phyloP scores from a whole-genome alignment of 306 rosid species.

The Rosa lucieae region DNA sequence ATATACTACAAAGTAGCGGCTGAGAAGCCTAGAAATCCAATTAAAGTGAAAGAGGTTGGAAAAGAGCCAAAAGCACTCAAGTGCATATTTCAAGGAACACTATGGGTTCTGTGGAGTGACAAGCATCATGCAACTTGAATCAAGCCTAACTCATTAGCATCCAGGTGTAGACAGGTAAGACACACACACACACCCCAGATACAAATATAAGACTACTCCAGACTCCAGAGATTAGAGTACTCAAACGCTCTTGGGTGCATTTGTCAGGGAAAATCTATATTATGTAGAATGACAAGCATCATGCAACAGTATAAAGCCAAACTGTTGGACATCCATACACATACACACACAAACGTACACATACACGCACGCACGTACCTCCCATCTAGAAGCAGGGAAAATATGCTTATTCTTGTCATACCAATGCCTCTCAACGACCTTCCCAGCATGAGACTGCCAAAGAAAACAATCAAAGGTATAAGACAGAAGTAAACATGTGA shows the following conservation, averaged over 20 bases:
- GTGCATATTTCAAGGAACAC: neutral
- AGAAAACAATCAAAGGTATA: conserved; percentile 10
- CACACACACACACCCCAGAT: neutral
- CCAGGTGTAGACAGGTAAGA: neutral
- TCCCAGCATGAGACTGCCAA: conserved; percentile 93
- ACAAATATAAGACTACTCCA: neutral
- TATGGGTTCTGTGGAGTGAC: neutral
- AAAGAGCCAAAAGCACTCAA: neutral
- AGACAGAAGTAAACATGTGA: neutral
- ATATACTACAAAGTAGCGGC: neutral
- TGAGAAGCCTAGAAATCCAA: neutral
- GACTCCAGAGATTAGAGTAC: neutral
- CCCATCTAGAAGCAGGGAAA: conserved; percentile 99
- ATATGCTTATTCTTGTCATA: conserved; percentile 97
- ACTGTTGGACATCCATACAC: neutral
- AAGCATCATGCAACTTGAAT: neutral
- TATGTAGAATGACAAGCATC: neutral
- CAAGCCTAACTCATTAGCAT: neutral
- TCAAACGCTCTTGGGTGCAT: neutral
- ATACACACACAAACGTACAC: neutral
- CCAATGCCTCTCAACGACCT: conserved; percentile 98
- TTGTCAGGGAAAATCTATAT: neutral
- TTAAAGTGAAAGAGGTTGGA: neutral
- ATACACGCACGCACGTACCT: conserved; percentile 36
- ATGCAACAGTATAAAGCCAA: neutral